Evolutionary conservation across 345 rosid species (phyloP).

Genomic region (Eucalyptus paniculata): DNA sequence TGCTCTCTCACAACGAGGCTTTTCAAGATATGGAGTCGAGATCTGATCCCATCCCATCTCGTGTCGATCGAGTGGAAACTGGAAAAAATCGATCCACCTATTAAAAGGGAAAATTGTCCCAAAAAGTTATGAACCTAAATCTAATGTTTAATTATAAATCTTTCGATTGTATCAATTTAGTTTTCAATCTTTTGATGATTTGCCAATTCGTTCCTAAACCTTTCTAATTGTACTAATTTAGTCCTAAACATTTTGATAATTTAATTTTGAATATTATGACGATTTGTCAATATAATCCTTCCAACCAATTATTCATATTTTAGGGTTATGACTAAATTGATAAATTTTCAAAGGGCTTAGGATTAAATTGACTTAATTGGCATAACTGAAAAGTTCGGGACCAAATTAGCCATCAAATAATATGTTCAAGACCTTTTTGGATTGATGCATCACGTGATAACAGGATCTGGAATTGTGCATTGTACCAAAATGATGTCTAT

Average conservation of each 20-base stretch:
- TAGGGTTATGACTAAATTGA: neutral
- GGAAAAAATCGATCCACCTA: accelerated
- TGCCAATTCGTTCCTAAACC: accelerated
- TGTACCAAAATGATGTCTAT: neutral
- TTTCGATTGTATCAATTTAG: no score
- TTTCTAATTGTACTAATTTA: no score
- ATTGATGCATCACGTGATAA: neutral
- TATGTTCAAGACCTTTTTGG: neutral
- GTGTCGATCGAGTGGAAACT: neutral
- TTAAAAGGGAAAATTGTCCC: neutral
- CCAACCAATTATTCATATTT: neutral
- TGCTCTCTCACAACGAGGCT: neutral
- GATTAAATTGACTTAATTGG: no score
- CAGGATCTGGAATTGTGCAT: neutral
- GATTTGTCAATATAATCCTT: no score
- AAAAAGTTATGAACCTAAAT: accelerated
- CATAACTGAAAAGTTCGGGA: no score
- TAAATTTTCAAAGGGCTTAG: no score
- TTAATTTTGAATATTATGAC: neutral
- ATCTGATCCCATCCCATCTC: neutral
- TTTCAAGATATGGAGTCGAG: neutral
- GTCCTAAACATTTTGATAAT: neutral
- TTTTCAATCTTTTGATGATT: no score
- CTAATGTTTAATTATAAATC: no score
- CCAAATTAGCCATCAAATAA: no score